phyloP scores from a whole-genome alignment of 192 early-diverging fungal species.

The Pecoramyces ruminantium region DNA sequence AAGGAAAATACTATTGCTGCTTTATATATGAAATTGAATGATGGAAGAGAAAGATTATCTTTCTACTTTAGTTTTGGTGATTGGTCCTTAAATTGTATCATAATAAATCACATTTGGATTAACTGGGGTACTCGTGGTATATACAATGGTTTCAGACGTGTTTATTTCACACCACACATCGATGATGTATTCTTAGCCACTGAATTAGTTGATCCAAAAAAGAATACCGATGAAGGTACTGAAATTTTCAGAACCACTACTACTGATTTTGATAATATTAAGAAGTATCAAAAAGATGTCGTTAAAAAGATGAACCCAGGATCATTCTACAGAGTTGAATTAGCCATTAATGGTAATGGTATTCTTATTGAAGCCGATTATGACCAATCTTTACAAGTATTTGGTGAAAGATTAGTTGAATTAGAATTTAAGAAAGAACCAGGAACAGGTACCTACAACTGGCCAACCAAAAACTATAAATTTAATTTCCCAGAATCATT shows the following conservation, averaged over 20 bases:
- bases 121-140: too few relatives aligned
- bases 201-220: too few relatives aligned
- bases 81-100: too few relatives aligned
- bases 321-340: conserved; percentile 12
- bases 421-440: conserved; percentile 12
- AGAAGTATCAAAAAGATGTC: conserved; percentile 16
- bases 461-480: conserved; percentile 13
- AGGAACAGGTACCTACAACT: conserved; percentile 13
- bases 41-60: too few relatives aligned
- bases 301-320: conserved; percentile 15
- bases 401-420: conserved; percentile 8
- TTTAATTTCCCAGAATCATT: not conserved
- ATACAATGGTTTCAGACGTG: too few relatives aligned
- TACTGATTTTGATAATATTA: conserved; percentile 11
- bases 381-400: conserved; percentile 5
- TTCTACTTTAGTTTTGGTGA: too few relatives aligned
- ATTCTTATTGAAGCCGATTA: conserved; percentile 5
- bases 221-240: too few relatives aligned
- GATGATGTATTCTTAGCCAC: too few relatives aligned
- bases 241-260: conserved; percentile 10
- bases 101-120: too few relatives aligned
- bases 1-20: conserved; percentile 8
- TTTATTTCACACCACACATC: too few relatives aligned
- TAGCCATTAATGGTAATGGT: conserved; percentile 21
- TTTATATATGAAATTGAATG: conserved; percentile 8